phyloP scores from a whole-genome alignment of 352 stramenopile species.

The Phytopythium aichiense region DNA sequence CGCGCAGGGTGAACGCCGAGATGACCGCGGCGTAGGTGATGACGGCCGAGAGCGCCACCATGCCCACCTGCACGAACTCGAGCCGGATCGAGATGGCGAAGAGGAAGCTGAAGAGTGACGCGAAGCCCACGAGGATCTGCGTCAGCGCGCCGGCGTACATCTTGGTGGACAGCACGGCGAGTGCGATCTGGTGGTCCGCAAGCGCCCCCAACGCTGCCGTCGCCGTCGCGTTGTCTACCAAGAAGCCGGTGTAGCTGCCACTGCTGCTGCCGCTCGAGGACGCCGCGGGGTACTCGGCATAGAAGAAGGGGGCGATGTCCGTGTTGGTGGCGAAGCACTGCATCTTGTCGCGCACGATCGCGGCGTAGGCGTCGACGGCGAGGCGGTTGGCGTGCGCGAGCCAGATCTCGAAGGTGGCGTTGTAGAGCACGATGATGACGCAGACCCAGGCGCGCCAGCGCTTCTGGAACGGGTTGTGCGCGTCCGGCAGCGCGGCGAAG shows the following conservation, averaged over 20 bases:
- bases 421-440: slow-evolving; percentile 73
- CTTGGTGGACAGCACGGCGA: slow-evolving; percentile 35
- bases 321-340: slow-evolving; percentile 31
- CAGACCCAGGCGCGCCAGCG: slow-evolving; percentile 74
- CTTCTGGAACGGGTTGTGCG: slow-evolving; percentile 68
- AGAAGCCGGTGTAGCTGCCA: slow-evolving; percentile 12
- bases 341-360: slow-evolving; percentile 30
- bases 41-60: slow-evolving; percentile 53
- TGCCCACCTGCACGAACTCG: slow-evolving; percentile 82
- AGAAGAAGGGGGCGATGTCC: slow-evolving; percentile 17
- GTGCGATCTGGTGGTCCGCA: slow-evolving; percentile 23
- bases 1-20: slow-evolving; percentile 38
- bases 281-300: neutral
- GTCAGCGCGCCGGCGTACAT: slow-evolving; percentile 57
- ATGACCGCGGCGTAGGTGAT: slow-evolving; percentile 64
- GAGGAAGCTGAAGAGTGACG: slow-evolving; percentile 76
- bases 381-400: slow-evolving; percentile 53
- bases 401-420: slow-evolving; percentile 75
- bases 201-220: slow-evolving; percentile 23
- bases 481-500: slow-evolving; percentile 64
- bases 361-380: slow-evolving; percentile 39
- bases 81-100: slow-evolving; percentile 83
- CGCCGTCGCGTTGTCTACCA: slow-evolving; percentile 19
- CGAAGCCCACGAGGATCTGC: slow-evolving; percentile 63
- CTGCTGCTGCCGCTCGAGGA: neutral